Conservation (phyloP, 805 yeast species). For the Candida tammaniensis region DNA sequence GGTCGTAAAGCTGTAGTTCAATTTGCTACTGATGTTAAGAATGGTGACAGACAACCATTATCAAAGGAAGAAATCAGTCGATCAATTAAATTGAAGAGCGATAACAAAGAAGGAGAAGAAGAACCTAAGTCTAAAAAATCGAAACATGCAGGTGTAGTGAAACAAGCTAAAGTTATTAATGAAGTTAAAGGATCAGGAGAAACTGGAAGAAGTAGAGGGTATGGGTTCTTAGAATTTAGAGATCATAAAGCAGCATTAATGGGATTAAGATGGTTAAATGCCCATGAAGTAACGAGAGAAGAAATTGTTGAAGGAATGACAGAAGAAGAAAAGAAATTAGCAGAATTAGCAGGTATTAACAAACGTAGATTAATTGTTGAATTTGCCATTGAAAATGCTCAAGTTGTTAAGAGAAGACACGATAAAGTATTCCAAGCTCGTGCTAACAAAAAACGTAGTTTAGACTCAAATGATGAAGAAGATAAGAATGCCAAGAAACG, state of each 20-base stretch:
- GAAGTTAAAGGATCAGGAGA: slow-evolving; percentile 90
- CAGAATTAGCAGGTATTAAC: slow-evolving; percentile 51
- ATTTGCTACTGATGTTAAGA: slow-evolving; percentile 86
- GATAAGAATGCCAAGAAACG: slow-evolving; percentile 14
- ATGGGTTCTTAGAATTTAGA: slow-evolving; percentile 90
- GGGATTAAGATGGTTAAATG: slow-evolving; percentile 97
- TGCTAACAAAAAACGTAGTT: slow-evolving; percentile 20
- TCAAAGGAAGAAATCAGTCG: slow-evolving; percentile 85
- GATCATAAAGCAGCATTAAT: slow-evolving; percentile 90
- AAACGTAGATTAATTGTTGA: slow-evolving; percentile 85
- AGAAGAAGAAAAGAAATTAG: slow-evolving; percentile 62
- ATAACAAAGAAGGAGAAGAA: slow-evolving; percentile 27
- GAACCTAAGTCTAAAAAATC: slow-evolving; percentile 47
- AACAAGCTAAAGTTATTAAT: slow-evolving; percentile 88
- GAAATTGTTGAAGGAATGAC: slow-evolving; percentile 71
- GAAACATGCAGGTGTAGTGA: slow-evolving; percentile 85
- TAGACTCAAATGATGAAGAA: slow-evolving; percentile 21
- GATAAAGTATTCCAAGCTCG: slow-evolving; percentile 49
- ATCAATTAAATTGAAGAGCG: slow-evolving; percentile 66
- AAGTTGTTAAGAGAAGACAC: slow-evolving; percentile 85
- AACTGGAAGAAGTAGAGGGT: slow-evolving; percentile 90
- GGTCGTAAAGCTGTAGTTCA: slow-evolving; percentile 94
- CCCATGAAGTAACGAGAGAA: slow-evolving; percentile 72
- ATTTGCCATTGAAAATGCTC: slow-evolving; percentile 94
- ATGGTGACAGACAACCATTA: slow-evolving; percentile 72